Conservation (phyloP, 805 yeast species). For the Cephaloascus albidus region DNA sequence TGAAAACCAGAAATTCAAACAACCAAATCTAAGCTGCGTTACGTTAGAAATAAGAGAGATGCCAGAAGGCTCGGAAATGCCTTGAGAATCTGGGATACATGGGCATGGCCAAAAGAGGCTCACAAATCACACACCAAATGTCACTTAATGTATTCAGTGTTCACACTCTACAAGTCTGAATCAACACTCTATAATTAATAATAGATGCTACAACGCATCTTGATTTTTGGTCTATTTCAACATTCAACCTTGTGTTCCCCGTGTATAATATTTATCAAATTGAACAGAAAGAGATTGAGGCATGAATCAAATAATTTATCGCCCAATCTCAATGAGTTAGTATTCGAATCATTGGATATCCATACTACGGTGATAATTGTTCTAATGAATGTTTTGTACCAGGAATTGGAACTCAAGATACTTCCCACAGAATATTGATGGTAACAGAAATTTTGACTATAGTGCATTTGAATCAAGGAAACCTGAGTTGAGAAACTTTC, state of each 20-base stretch:
- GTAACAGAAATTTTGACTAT: constrained; percentile 21
- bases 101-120: neutral
- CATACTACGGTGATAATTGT: constrained; percentile 77
- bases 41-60: too few relatives aligned
- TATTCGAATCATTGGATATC: constrained; percentile 36
- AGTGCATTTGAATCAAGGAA: constrained; percentile 32
- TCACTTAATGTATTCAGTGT: neutral
- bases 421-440: constrained; percentile 23
- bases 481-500: constrained; percentile 5
- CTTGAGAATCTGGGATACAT: neutral
- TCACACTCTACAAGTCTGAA: neutral
- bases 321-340: constrained; percentile 4
- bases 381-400: constrained; percentile 84
- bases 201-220: too few relatives aligned
- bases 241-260: too few relatives aligned
- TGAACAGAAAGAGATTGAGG: too few relatives aligned
- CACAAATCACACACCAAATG: too few relatives aligned
- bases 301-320: too few relatives aligned
- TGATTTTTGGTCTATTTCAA: too few relatives aligned
- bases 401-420: constrained; percentile 45
- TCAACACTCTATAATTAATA: neutral
- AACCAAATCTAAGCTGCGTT: too few relatives aligned
- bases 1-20: too few relatives aligned
- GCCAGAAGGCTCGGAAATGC: too few relatives aligned
- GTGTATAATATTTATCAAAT: too few relatives aligned